Percentiles rank a stretch among this genome's conserved stretches.
phyloP scores from a whole-genome alignment of 441 rosid species.

The Lepidium campestre region DNA sequence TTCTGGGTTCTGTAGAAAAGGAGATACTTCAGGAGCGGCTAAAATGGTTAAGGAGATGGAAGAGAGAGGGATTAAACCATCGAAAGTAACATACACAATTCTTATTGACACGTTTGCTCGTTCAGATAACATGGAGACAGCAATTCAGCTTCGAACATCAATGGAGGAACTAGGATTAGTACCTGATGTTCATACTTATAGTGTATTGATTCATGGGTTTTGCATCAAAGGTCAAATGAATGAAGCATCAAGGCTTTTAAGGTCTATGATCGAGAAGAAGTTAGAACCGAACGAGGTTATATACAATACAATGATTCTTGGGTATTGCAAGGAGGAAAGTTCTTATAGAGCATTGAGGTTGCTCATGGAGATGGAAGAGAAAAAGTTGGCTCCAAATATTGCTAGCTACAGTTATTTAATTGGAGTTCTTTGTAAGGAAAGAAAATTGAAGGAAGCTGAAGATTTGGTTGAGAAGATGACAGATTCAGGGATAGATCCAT shows the following conservation, averaged over 20 bases:
- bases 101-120: constrained; percentile 46
- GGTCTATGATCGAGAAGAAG: constrained; percentile 39
- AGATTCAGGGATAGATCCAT: constrained; percentile 40
- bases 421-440: constrained; percentile 55
- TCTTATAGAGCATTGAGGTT: constrained; percentile 59
- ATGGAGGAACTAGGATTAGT: constrained; percentile 57
- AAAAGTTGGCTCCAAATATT: constrained; percentile 49
- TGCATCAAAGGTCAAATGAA: constrained; percentile 68
- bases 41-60: constrained; percentile 70
- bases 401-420: constrained; percentile 55
- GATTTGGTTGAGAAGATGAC: constrained; percentile 47
- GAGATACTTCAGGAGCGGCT: constrained; percentile 35
- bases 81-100: constrained; percentile 64
- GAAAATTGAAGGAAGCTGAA: constrained; percentile 57
- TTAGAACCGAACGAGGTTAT: constrained; percentile 56
- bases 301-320: constrained; percentile 60
- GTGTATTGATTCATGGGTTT: constrained; percentile 67
- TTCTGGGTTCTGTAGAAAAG: constrained; percentile 44
- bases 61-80: constrained; percentile 66
- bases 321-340: constrained; percentile 68
- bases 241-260: constrained; percentile 52
- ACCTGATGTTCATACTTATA: constrained; percentile 52
- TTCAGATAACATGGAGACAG: constrained; percentile 52
- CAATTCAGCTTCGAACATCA: constrained; percentile 40
- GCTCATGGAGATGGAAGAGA: constrained; percentile 52